Percentiles rank a stretch among this genome's conserved stretches.
These are phyloP conservation scores for Penicillium sp. DNA, from an alignment of 2,329 filamentous ascomycete species.

Conservation along the genomic window DNA sequence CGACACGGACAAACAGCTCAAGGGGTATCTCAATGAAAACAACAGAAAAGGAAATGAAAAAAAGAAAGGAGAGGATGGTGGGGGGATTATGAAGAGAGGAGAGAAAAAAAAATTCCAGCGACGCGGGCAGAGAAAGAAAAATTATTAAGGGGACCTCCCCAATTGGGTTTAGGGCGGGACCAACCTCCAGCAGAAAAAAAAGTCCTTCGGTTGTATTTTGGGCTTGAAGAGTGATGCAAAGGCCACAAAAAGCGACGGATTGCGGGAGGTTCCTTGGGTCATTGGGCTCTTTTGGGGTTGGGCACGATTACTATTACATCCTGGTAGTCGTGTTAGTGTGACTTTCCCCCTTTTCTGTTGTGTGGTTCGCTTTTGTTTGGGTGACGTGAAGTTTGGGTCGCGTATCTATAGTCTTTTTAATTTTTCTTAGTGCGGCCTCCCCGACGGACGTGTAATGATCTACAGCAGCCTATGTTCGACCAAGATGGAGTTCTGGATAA, in stretches of 20 bases:
- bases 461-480: not conserved
- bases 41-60: slow-evolving; percentile 29
- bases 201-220: not conserved
- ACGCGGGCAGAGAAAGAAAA: slow-evolving; percentile 21
- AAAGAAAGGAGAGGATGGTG: slow-evolving; percentile 22
- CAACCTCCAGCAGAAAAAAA: not conserved
- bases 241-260: too few species aligned
- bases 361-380: not conserved
- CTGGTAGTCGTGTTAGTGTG: not conserved
- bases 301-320: not conserved
- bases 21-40: slow-evolving; percentile 31
- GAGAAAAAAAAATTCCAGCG: slow-evolving; percentile 9
- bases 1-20: slow-evolving; percentile 32
- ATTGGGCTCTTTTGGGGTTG: not conserved
- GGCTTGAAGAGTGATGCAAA: not conserved
- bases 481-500: not conserved
- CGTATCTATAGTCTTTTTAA: not conserved
- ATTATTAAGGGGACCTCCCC: slow-evolving; percentile 20
- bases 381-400: slow-evolving; percentile 3
- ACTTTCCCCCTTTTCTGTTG: not conserved
- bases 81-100: slow-evolving; percentile 16
- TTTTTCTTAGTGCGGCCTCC: not conserved
- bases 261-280: not conserved
- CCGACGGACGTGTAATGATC: not conserved
- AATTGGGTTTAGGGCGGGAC: slow-evolving; percentile 22